Conservation (phyloP, 768 basidiomycete genomes). For the Leccinellum rugosiceps region DNA sequence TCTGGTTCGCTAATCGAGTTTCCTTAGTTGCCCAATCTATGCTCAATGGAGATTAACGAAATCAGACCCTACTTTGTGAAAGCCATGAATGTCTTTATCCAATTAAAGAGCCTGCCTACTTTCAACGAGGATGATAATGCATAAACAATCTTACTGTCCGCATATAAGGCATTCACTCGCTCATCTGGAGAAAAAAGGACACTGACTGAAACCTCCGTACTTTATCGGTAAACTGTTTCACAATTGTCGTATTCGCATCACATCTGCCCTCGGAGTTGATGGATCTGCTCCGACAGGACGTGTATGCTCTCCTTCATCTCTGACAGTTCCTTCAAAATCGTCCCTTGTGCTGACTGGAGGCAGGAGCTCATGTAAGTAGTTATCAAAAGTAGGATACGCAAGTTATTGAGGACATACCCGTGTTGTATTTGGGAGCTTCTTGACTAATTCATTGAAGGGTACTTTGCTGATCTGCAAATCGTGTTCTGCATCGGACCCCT, state of each 20-base stretch:
- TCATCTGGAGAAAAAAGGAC: not conserved
- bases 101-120: slow-evolving; percentile 39
- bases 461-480: slow-evolving; percentile 69
- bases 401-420: slow-evolving; percentile 46
- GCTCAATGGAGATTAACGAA: slow-evolving; percentile 92
- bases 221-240: slow-evolving; percentile 2
- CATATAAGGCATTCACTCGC: not conserved
- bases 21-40: slow-evolving; percentile 73
- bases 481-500: slow-evolving; percentile 47
- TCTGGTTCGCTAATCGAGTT: not conserved
- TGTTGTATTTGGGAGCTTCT: slow-evolving; percentile 68
- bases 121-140: not conserved
- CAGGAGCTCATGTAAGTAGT: not conserved
- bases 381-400: slow-evolving; percentile 3
- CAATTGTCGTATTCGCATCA: not conserved
- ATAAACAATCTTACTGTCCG: not conserved
- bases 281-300: slow-evolving; percentile 36
- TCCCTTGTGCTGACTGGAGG: slow-evolving; percentile 64
- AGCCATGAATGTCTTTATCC: slow-evolving; percentile 71
- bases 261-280: slow-evolving; percentile 21
- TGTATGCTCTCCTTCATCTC: slow-evolving; percentile 47
- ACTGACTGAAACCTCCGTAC: not conserved
- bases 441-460: slow-evolving; percentile 65
- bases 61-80: slow-evolving; percentile 85
- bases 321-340: slow-evolving; percentile 61